Conservation (phyloP, 768 basidiomycete species). For the Lentinula lateritia region DNA sequence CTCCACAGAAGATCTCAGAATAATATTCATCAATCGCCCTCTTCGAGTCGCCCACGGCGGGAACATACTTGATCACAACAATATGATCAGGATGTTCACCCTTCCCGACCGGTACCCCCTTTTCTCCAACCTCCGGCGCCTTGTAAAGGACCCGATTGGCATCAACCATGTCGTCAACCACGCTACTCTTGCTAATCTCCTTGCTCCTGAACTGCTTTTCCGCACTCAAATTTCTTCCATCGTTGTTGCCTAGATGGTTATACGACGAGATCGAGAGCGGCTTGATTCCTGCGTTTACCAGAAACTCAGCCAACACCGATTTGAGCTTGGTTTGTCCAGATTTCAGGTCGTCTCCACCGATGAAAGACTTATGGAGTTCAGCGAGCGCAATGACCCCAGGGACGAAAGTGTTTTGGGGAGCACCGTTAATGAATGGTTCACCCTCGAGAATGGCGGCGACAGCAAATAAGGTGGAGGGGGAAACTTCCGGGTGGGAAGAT, state of each 20-base stretch:
- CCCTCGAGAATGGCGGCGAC: conserved; percentile 94
- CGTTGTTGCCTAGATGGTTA: conserved; percentile 99
- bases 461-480: conserved; percentile 93
- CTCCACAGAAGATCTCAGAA: conserved; percentile 96
- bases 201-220: conserved; percentile 96
- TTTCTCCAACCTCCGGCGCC: conserved; percentile 55
- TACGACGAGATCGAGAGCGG: conserved; percentile 95
- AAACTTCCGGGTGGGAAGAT: conserved; percentile 86
- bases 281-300: conserved; percentile 98
- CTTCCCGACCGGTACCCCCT: conserved; percentile 50
- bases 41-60: conserved; percentile 96
- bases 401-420: conserved; percentile 98
- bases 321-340: conserved; percentile 98
- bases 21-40: conserved; percentile 99
- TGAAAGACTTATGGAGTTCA: conserved; percentile 84
- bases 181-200: conserved; percentile 96
- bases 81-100: conserved; percentile 98
- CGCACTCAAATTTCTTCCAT: conserved; percentile 86
- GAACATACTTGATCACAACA: conserved; percentile 96
- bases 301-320: conserved; percentile 94
- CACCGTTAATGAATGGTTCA: conserved; percentile 94
- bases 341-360: conserved; percentile 97
- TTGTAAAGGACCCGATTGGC: conserved; percentile 89
- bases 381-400: conserved; percentile 92
- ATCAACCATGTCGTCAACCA: conserved; percentile 97